Evolutionary conservation across 441 rosid genomes (phyloP).

Genomic region (Breynia disticha): DNA sequence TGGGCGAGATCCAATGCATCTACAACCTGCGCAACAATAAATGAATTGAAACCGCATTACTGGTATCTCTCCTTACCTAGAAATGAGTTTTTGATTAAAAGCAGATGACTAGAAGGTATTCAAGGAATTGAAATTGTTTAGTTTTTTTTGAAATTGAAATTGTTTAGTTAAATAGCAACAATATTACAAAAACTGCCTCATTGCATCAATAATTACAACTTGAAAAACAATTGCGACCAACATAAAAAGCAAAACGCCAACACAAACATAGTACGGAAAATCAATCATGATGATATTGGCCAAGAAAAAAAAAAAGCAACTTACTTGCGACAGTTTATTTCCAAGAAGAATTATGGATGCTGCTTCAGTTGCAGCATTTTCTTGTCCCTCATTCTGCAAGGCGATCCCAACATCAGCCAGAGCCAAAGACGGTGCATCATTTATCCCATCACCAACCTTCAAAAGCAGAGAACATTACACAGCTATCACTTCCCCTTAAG

Average conservation of each 20-base stretch:
- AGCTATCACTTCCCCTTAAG: slow-evolving; percentile 12
- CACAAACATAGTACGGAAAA: neutral
- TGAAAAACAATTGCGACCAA: no score
- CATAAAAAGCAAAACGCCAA: no score
- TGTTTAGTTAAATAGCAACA: no score
- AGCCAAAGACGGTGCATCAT: slow-evolving; percentile 95
- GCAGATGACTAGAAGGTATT: no score
- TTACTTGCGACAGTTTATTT: slow-evolving; percentile 78
- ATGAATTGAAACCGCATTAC: no score
- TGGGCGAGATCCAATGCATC: slow-evolving; percentile 79
- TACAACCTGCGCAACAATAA: slow-evolving; percentile 38
- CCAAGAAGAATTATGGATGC: slow-evolving; percentile 87
- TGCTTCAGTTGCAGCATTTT: slow-evolving; percentile 81
- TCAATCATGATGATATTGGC: neutral
- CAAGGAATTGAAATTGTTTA: no score
- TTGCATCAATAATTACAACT: no score
- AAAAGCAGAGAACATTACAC: slow-evolving; percentile 9
- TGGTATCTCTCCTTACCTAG: no score
- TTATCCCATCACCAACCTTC: slow-evolving; percentile 95
- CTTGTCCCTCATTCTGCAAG: slow-evolving; percentile 75
- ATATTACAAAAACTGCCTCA: no score
- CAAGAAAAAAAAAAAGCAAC: slow-evolving; percentile 9
- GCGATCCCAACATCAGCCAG: slow-evolving; percentile 92
- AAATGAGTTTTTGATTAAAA: no score
- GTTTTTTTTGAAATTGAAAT: no score